Percentiles rank a stretch among this genome's conserved stretches.
Evolutionary conservation across 495 filamentous ascomycete species (phyloP).

Genomic region (Tuber magnatum): DNA sequence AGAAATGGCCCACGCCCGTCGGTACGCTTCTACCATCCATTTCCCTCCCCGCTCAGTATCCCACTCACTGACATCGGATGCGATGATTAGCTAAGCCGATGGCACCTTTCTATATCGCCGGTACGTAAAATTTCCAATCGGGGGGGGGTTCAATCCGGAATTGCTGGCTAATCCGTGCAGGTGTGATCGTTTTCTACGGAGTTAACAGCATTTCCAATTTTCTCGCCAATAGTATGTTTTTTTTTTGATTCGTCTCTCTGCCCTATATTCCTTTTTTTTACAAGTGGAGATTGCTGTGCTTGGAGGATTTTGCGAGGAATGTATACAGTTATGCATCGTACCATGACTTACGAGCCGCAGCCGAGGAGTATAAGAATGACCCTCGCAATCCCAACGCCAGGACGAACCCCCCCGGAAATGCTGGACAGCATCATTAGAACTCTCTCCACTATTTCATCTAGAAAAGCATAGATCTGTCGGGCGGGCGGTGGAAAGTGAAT

Average conservation of each 20-base stretch:
- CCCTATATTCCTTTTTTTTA: conserved; percentile 7
- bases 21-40: conserved; percentile 54
- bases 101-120: conserved; percentile 86
- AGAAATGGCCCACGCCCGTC: conserved; percentile 85
- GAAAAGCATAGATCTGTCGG: not conserved
- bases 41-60: not conserved
- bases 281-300: conserved; percentile 5
- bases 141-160: conserved; percentile 21
- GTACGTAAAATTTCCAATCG: conserved; percentile 45
- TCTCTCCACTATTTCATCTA: not conserved
- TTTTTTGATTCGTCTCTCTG: conserved; percentile 13
- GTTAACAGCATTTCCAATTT: conserved; percentile 67
- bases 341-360: conserved; percentile 45
- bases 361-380: conserved; percentile 90
- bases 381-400: conserved; percentile 64
- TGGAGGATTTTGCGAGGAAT: not conserved
- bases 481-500: not conserved
- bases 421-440: not conserved
- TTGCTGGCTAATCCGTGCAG: conserved; percentile 46
- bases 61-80: conserved; percentile 25
- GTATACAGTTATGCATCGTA: not conserved
- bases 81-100: conserved; percentile 65
- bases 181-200: conserved; percentile 75
- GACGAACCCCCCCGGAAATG: not conserved
- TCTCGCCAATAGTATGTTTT: conserved; percentile 63